phyloP scores from a whole-genome alignment of 495 filamentous ascomycete species.

The Viridothelium virens region DNA sequence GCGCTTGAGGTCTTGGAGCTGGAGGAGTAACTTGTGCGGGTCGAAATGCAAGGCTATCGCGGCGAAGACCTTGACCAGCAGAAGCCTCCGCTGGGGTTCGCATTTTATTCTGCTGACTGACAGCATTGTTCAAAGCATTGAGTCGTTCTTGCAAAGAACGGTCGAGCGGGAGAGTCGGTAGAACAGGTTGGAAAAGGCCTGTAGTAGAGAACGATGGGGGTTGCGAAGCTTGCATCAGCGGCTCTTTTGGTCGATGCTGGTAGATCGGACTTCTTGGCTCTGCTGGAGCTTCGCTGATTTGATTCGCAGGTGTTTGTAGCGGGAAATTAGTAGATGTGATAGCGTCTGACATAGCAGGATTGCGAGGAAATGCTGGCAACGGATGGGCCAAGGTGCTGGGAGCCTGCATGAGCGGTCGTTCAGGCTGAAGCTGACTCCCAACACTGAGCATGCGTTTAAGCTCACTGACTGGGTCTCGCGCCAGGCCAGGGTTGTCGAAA shows the following conservation, averaged over 20 bases:
- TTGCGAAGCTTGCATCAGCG: slow-evolving; percentile 26
- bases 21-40: slow-evolving; percentile 9
- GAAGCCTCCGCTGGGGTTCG: background rate
- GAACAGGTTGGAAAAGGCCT: background rate
- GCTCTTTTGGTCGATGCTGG: slow-evolving; percentile 36
- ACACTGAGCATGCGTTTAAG: slow-evolving; percentile 34
- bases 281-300: slow-evolving; percentile 31
- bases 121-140: background rate
- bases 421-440: slow-evolving; percentile 17
- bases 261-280: slow-evolving; percentile 38
- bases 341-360: background rate
- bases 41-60: slow-evolving; percentile 2
- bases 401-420: slow-evolving; percentile 19
- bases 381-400: background rate
- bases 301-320: slow-evolving; percentile 40
- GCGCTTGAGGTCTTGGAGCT: background rate
- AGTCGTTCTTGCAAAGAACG: slow-evolving; percentile 1
- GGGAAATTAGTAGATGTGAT: slow-evolving; percentile 6
- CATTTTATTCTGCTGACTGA: slow-evolving; percentile 4
- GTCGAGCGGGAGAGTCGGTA: background rate
- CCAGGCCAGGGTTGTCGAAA: slow-evolving; percentile 13
- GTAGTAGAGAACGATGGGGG: slow-evolving; percentile 41
- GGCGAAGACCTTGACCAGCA: background rate
- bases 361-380: background rate
- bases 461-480: slow-evolving; percentile 27